Conservation (phyloP, 805 yeast species). For the Candida pseudoglaebosa region DNA sequence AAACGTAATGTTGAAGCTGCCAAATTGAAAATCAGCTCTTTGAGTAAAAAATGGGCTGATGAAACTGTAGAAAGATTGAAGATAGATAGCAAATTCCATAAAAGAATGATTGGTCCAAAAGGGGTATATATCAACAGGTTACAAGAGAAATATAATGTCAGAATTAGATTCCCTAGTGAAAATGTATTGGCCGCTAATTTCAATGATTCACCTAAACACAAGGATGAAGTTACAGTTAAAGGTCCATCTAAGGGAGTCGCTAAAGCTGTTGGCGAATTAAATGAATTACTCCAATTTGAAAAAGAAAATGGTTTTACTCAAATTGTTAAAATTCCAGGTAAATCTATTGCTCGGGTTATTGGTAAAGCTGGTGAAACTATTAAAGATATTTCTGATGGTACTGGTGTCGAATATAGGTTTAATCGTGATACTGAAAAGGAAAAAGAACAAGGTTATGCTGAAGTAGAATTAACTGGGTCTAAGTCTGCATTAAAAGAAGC, state of each 20-base stretch:
- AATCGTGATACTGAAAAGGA: constrained; percentile 41
- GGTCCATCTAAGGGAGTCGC: constrained; percentile 91
- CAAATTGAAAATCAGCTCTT: constrained; percentile 49
- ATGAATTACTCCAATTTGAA: constrained; percentile 80
- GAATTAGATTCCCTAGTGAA: constrained; percentile 66
- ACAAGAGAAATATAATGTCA: constrained; percentile 82
- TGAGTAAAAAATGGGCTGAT: constrained; percentile 78
- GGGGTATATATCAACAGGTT: constrained; percentile 80
- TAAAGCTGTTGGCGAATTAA: constrained; percentile 78
- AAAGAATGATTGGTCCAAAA: constrained; percentile 76
- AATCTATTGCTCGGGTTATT: constrained; percentile 78
- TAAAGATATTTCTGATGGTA: constrained; percentile 69
- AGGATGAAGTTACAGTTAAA: constrained; percentile 64
- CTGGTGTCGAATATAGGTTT: constrained; percentile 55
- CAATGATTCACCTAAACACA: constrained; percentile 40
- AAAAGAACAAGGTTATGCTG: constrained; percentile 48
- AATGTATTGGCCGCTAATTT: constrained; percentile 13
- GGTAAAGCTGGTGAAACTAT: constrained; percentile 87
- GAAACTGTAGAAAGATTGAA: constrained; percentile 60
- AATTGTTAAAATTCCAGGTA: constrained; percentile 61
- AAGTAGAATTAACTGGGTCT: constrained; percentile 74
- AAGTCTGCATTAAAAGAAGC: constrained; percentile 73
- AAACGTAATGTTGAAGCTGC: constrained; percentile 76
- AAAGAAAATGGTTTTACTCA: constrained; percentile 75
- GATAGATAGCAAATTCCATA: constrained; percentile 75